Evolutionary conservation across 257 asterid species (phyloP).

Genomic region (Solanum paucissectum): DNA sequence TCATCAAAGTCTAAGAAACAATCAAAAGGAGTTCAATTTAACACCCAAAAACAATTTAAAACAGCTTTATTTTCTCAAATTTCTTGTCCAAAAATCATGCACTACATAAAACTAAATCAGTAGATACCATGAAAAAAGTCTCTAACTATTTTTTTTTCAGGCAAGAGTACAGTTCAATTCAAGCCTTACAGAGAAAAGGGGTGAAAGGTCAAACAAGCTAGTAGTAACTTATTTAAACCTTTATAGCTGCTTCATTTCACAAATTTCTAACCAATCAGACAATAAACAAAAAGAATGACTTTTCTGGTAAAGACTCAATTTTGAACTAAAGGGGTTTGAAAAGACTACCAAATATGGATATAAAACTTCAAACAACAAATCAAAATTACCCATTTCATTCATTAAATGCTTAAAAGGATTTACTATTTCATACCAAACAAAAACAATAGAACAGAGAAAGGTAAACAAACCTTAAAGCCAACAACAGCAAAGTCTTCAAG

Average conservation of each 20-base stretch:
- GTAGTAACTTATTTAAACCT: not conserved
- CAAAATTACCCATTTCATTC: not conserved
- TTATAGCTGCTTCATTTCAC: not conserved
- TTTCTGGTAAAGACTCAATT: not conserved
- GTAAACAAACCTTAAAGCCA: constrained; percentile 1
- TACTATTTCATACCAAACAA: not conserved
- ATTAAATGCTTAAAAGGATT: not conserved
- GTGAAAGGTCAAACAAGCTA: not conserved
- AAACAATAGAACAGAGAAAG: not conserved
- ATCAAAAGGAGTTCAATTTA: not conserved
- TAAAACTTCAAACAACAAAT: not conserved
- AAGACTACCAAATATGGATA: not conserved
- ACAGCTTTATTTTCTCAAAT: not conserved
- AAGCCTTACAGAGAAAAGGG: not conserved
- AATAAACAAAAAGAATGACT: not conserved
- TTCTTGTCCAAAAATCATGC: not conserved
- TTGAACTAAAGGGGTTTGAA: not conserved
- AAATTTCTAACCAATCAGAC: not conserved
- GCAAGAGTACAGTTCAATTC: not conserved
- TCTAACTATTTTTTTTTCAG: not conserved
- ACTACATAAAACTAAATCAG: not conserved
- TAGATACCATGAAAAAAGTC: not conserved
- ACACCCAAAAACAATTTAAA: not conserved
- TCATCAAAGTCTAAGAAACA: not conserved
- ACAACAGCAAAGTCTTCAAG: not conserved